Percentiles rank a stretch among this genome's conserved stretches.
phyloP scores from a whole-genome alignment of 164 flowering plant species.

The Litsea cubeba region DNA sequence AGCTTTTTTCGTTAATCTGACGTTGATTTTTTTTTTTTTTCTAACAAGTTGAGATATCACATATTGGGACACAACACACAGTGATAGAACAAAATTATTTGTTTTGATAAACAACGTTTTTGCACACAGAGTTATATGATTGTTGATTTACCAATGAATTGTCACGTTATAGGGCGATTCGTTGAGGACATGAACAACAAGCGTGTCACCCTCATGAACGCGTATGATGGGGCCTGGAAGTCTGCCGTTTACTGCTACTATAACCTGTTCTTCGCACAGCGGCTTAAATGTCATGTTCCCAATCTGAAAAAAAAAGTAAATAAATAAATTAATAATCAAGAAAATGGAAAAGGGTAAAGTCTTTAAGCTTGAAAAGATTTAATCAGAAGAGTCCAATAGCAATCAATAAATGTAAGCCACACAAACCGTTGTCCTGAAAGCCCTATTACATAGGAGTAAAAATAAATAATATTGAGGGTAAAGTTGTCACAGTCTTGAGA shows the following conservation, averaged over 20 bases:
- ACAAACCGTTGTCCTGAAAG: no score
- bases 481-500: background rate
- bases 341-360: background rate
- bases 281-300: slow-evolving; percentile 6
- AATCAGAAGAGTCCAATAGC: background rate
- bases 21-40: no score
- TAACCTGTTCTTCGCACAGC: slow-evolving; percentile 17
- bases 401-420: background rate
- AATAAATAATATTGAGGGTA: no score
- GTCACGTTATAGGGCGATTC: slow-evolving; percentile 23
- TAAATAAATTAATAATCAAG: no score
- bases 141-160: slow-evolving; percentile 23
- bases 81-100: no score
- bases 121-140: no score
- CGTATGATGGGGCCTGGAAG: slow-evolving; percentile 24
- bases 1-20: no score
- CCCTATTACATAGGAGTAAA: background rate
- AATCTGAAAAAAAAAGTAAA: slow-evolving; percentile 11
- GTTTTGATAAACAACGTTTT: no score
- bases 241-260: slow-evolving; percentile 18
- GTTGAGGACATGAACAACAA: slow-evolving; percentile 19
- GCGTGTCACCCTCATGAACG: slow-evolving; percentile 23
- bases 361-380: background rate
- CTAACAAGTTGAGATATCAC: no score
- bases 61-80: no score